A percentile compares a stretch with the other conserved stretches of the same genome.
These are phyloP conservation scores for Antrodiella citrinella DNA, from an alignment of 768 basidiomycete species.

Conservation along the genomic window DNA sequence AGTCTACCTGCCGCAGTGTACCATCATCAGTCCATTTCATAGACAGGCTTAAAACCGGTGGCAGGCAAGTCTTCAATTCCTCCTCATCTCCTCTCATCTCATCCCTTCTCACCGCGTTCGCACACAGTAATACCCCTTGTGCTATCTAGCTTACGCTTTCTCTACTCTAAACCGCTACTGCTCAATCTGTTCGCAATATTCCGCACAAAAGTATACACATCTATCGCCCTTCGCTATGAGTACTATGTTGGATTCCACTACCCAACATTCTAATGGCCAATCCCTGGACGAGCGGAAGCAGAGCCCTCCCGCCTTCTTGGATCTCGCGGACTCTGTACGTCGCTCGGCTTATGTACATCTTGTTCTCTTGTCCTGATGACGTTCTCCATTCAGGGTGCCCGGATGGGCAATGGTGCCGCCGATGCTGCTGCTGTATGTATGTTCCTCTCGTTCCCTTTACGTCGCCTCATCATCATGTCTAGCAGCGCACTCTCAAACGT, in stretches of 20 bases:
- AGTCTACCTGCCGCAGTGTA: conserved; percentile 64
- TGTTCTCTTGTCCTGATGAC: conserved; percentile 8
- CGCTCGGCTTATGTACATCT: conserved; percentile 4
- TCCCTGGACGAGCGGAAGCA: conserved; percentile 64
- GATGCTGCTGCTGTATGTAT: conserved; percentile 75
- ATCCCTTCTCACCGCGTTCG: conserved; percentile 3
- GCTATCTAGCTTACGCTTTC: conserved; percentile 46
- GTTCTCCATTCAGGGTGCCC: conserved; percentile 49
- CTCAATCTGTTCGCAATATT: conserved; percentile 35
- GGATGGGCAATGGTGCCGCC: conserved; percentile 79
- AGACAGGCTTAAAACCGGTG: conserved; percentile 72
- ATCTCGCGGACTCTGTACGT: conserved; percentile 88
- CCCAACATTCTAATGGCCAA: conserved; percentile 57
- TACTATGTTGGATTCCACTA: conserved; percentile 61
- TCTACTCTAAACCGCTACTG: conserved; percentile 40
- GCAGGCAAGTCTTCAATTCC: conserved; percentile 39
- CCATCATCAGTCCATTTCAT: conserved; percentile 56
- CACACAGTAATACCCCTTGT: conserved; percentile 49
- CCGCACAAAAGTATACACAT: conserved; percentile 44
- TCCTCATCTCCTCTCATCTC: conserved; percentile 11
- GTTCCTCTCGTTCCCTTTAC: conserved; percentile 3
- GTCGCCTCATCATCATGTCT: conserved; percentile 7
- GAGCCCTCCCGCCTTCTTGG: conserved; percentile 87
- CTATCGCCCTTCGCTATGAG: conserved; percentile 55
- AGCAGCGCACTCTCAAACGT: conserved; percentile 80